phyloP scores from a whole-genome alignment of 257 asterid genomes.

The Thymus mandschuricus region DNA sequence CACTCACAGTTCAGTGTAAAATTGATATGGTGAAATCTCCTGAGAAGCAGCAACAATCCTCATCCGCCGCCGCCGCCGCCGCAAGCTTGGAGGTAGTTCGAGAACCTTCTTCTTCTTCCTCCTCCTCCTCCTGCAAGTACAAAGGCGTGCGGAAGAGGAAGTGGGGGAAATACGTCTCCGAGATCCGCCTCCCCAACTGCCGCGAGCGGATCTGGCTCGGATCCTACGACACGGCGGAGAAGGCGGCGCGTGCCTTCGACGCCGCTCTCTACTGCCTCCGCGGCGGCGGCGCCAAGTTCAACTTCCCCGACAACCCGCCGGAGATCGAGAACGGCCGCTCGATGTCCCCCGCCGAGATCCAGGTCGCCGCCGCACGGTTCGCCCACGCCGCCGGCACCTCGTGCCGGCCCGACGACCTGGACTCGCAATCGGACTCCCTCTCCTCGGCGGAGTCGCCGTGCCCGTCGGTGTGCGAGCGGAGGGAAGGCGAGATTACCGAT shows the following conservation, averaged over 20 bases:
- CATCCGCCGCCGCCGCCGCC: slow-evolving; percentile 15
- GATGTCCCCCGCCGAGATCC: slow-evolving; percentile 63
- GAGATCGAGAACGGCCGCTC: slow-evolving; percentile 51
- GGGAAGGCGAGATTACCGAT: slow-evolving; percentile 44
- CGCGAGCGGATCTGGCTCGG: slow-evolving; percentile 75
- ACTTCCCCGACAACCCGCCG: slow-evolving; percentile 60
- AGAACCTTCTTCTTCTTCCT: slow-evolving; percentile 37
- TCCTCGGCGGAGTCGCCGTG: slow-evolving; percentile 59
- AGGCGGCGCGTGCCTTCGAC: slow-evolving; percentile 70
- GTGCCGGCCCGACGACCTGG: slow-evolving; percentile 44
- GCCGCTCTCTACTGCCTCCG: slow-evolving; percentile 66
- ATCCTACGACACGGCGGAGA: slow-evolving; percentile 60
- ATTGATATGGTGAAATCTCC: slow-evolving; percentile 55
- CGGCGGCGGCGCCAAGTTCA: slow-evolving; percentile 51
- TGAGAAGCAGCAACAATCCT: slow-evolving; percentile 4
- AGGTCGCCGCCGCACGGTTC: slow-evolving; percentile 62
- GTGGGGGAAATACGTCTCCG: slow-evolving; percentile 78
- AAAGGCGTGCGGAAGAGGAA: slow-evolving; percentile 63
- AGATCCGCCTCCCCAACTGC: slow-evolving; percentile 66
- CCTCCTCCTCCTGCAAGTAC: slow-evolving; percentile 79
- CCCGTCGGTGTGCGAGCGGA: slow-evolving; percentile 47
- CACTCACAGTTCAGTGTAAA: background rate
- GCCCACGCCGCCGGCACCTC: slow-evolving; percentile 44
- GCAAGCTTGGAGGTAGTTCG: background rate
- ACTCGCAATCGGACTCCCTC: slow-evolving; percentile 42